A percentile compares a stretch with the other conserved stretches of the same genome.
Conservation (phyloP, 2,329 filamentous ascomycete species). For the Cordyceps cicadae region DNA sequence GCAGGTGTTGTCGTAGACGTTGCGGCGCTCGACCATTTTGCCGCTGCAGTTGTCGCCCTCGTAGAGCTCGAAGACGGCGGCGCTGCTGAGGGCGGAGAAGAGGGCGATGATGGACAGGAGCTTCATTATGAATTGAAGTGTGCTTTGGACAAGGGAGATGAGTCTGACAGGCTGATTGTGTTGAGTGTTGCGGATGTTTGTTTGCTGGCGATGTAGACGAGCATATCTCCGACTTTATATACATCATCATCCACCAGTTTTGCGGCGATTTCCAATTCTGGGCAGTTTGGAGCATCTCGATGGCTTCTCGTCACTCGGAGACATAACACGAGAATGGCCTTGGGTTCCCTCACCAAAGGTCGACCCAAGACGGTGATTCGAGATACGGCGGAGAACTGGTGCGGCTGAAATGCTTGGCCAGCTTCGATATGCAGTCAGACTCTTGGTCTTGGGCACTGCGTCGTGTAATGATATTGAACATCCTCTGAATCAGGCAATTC, state of each 20-base stretch:
- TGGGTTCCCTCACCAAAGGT: background rate
- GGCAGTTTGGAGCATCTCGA: background rate
- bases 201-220: background rate
- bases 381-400: background rate
- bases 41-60: background rate
- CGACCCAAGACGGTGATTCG: background rate
- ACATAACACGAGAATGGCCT: background rate
- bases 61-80: background rate
- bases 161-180: too few species aligned
- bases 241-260: background rate
- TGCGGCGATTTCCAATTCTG: background rate
- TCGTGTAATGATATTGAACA: background rate
- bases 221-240: background rate
- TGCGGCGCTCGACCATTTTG: background rate
- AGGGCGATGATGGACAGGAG: background rate
- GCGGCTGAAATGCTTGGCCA: background rate
- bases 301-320: background rate
- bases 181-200: background rate
- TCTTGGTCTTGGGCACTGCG: background rate
- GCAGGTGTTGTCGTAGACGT: background rate
- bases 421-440: background rate
- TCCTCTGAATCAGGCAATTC: background rate
- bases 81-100: background rate
- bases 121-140: background rate
- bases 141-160: background rate